These are phyloP conservation scores for Eucalyptus rudis DNA, from an alignment of 345 rosid species.

Conservation along the genomic window DNA sequence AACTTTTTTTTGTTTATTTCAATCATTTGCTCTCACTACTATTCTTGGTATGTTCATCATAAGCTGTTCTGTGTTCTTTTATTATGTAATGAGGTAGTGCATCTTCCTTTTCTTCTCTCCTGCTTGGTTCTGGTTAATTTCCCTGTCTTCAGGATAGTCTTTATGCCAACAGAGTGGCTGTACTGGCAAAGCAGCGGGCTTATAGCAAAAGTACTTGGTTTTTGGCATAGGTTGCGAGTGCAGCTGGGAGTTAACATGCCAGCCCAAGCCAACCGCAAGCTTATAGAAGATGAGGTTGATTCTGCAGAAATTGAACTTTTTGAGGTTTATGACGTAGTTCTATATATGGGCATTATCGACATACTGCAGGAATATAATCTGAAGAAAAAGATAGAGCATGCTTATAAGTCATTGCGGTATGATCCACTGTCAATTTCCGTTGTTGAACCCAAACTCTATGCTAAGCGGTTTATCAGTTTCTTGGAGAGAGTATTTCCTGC, in stretches of 20 bases:
- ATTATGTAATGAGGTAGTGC: not conserved
- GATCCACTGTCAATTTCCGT: conserved; percentile 57
- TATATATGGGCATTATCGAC: conserved; percentile 89
- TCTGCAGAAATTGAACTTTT: conserved; percentile 57
- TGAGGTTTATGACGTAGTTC: conserved; percentile 82
- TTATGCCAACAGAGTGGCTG: not conserved
- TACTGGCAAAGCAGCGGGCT: not conserved
- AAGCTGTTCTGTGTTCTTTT: not conserved
- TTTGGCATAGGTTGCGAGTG: conserved; percentile 50
- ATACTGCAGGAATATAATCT: conserved; percentile 75
- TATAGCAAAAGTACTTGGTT: not conserved
- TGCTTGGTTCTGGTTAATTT: not conserved
- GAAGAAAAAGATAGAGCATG: conserved; percentile 68
- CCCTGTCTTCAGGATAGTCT: not conserved
- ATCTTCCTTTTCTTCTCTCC: not conserved
- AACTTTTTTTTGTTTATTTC: not conserved
- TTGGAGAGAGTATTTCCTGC: conserved; percentile 57
- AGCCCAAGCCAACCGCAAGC: conserved; percentile 66
- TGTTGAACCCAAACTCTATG: conserved; percentile 55
- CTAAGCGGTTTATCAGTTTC: conserved; percentile 63
- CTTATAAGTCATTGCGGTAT: conserved; percentile 50
- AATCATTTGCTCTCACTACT: not conserved
- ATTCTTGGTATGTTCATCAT: not conserved
- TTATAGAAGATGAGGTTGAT: conserved; percentile 29
- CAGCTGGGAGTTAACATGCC: conserved; percentile 98